phyloP scores from a whole-genome alignment of 805 yeast species.

The Maudiozyma turicensis region DNA sequence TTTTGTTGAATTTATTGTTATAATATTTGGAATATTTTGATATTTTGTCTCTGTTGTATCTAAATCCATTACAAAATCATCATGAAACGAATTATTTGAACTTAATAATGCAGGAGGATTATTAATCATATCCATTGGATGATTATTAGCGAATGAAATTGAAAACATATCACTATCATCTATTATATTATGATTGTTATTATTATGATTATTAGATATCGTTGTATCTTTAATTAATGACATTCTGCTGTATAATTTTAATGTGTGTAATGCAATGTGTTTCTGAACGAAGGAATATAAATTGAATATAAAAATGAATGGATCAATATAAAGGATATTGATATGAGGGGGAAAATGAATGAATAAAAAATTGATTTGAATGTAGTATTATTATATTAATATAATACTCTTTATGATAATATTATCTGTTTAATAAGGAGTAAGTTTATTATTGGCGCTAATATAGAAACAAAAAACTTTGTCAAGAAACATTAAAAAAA shows the following conservation, averaged over 20 bases:
- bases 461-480: neutral
- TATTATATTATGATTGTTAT: neutral
- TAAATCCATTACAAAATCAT: neutral
- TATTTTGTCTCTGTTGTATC: neutral
- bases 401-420: too few relatives aligned
- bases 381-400: neutral
- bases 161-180: slow-evolving; percentile 2
- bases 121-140: neutral
- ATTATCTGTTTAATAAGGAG: too few relatives aligned
- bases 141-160: slow-evolving; percentile 1
- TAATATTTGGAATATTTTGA: neutral
- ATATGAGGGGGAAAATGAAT: neutral
- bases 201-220: neutral
- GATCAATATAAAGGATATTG: neutral
- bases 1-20: neutral
- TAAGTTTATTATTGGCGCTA: too few relatives aligned
- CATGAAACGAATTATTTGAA: neutral
- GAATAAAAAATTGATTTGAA: neutral
- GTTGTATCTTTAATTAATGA: neutral
- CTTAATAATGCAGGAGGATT: neutral
- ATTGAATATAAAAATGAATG: neutral
- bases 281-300: neutral
- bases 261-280: neutral
- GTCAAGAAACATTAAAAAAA: too few relatives aligned
- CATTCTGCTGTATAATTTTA: neutral